A percentile compares a stretch with the other conserved stretches of the same genome.
Evolutionary conservation across 345 rosid species (phyloP).

Genomic region (Camelina laxa): DNA sequence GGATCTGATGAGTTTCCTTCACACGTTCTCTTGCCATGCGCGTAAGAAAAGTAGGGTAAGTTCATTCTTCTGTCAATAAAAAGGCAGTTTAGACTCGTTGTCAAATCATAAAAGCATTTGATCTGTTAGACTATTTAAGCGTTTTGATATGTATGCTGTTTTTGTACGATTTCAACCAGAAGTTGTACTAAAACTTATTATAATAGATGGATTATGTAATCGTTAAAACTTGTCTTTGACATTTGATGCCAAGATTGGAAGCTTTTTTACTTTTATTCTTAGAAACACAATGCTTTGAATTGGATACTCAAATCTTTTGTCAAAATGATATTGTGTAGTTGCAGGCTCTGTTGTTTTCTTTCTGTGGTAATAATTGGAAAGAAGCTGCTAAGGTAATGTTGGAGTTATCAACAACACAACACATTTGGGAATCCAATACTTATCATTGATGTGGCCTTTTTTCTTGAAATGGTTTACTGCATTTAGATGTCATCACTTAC

Average conservation of each 20-base stretch:
- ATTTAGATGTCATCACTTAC: neutral
- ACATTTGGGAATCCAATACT: neutral
- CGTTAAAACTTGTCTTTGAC: neutral
- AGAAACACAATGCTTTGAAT: slow-evolving; percentile 15
- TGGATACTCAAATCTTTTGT: neutral
- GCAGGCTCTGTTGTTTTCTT: neutral
- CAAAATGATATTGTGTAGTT: neutral
- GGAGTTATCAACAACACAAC: slow-evolving; percentile 5
- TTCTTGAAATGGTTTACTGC: neutral
- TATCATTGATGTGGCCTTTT: neutral
- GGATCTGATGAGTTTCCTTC: slow-evolving; percentile 62
- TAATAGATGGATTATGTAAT: neutral
- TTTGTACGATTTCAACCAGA: neutral
- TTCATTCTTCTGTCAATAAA: slow-evolving; percentile 24
- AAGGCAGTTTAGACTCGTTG: neutral
- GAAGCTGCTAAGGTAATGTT: neutral
- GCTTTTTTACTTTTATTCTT: neutral
- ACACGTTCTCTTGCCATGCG: slow-evolving; percentile 56
- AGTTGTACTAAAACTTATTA: neutral
- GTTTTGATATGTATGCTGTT: slow-evolving; percentile 2
- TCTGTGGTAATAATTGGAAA: neutral
- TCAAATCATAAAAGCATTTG: neutral
- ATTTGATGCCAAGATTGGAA: slow-evolving; percentile 18
- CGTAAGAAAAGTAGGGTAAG: slow-evolving; percentile 29
- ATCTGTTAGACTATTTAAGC: neutral